Percentiles rank a stretch among this genome's conserved stretches.
Evolutionary conservation across 176 grass and related monocot genomes (phyloP).

Genomic region (Metroxylon sagu): DNA sequence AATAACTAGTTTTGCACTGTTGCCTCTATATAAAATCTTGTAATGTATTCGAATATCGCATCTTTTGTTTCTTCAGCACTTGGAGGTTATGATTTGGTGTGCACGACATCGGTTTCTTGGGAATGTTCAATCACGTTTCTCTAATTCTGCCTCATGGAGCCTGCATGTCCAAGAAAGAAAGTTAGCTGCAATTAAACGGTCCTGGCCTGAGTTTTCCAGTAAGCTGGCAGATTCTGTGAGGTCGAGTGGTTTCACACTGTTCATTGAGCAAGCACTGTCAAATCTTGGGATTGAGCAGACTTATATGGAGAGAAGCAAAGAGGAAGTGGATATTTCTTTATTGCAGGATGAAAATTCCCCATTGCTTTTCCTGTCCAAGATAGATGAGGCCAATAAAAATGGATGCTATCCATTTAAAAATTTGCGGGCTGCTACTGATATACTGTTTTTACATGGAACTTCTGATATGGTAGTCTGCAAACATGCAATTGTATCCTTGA

Average conservation of each 20-base stretch:
- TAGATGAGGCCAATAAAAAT: slow-evolving; percentile 38
- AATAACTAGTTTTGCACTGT: too few relatives aligned
- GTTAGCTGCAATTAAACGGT: slow-evolving; percentile 28
- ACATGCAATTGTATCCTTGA: slow-evolving; percentile 93
- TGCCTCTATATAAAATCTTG: too few relatives aligned
- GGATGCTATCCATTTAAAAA: slow-evolving; percentile 69
- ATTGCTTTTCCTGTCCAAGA: slow-evolving; percentile 39
- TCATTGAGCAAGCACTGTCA: slow-evolving; percentile 85
- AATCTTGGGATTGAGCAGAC: slow-evolving; percentile 63
- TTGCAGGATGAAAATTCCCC: slow-evolving; percentile 56
- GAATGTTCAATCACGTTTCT: slow-evolving; percentile 36
- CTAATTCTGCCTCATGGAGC: slow-evolving; percentile 46
- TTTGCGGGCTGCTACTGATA: slow-evolving; percentile 57
- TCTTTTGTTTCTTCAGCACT: slow-evolving; percentile 58
- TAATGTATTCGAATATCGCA: too few relatives aligned
- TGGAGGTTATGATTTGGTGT: slow-evolving; percentile 93
- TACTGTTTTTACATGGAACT: slow-evolving; percentile 69
- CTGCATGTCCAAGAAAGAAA: slow-evolving; percentile 62
- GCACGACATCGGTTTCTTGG: slow-evolving; percentile 62
- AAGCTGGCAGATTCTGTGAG: slow-evolving; percentile 21
- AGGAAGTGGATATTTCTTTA: slow-evolving; percentile 48
- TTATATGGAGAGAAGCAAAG: slow-evolving; percentile 13
- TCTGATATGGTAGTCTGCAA: slow-evolving; percentile 89
- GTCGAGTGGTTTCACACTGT: slow-evolving; percentile 37
- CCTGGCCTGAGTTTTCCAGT: slow-evolving; percentile 58